Evolutionary conservation across 441 rosid genomes (phyloP).

Genomic region (Gossypium schwendimanii): DNA sequence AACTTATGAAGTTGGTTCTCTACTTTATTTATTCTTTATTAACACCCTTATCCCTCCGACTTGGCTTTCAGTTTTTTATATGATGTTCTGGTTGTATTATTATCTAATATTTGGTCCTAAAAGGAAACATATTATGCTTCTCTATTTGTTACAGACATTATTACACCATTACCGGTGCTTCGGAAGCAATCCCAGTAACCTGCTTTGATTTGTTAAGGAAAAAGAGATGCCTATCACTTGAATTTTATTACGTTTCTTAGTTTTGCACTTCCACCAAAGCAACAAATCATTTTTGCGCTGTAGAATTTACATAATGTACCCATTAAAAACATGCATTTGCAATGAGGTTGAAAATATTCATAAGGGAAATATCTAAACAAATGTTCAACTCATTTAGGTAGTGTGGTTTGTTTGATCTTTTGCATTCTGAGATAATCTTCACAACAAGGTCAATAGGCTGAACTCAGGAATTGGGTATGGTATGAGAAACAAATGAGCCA

Average conservation of each 20-base stretch:
- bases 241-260: not conserved
- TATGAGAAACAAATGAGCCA: constrained; percentile 15
- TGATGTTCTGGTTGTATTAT: not conserved
- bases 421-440: not conserved
- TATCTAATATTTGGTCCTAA: not conserved
- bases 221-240: not conserved
- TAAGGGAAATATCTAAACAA: not conserved
- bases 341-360: not conserved
- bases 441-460: not conserved
- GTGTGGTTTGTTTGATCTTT: not conserved
- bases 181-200: not conserved
- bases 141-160: not conserved
- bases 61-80: not conserved
- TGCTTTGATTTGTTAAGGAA: not conserved
- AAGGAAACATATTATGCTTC: not conserved
- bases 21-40: not conserved
- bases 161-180: too few relatives aligned
- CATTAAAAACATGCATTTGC: not conserved
- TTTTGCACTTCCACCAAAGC: not conserved
- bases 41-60: not conserved
- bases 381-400: not conserved
- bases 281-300: too few relatives aligned
- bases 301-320: too few relatives aligned
- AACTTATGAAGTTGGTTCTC: not conserved
- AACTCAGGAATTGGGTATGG: not conserved